These are phyloP conservation scores for Solanum pimpinellifolium DNA, from an alignment of 257 asterid genomes.

Conservation along the genomic window DNA sequence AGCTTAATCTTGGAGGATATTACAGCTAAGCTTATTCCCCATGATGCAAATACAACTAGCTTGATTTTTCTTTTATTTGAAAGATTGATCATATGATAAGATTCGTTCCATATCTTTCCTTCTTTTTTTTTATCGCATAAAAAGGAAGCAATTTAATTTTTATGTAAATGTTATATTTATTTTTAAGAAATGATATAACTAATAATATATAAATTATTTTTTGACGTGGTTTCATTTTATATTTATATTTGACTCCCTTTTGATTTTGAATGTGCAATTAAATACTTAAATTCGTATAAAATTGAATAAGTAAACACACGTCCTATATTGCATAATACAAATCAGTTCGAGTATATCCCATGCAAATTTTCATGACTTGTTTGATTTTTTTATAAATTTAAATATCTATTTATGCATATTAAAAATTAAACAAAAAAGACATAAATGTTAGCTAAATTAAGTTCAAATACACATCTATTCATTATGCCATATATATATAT, in stretches of 20 bases:
- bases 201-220: accelerated
- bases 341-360: not conserved
- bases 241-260: accelerated
- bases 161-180: not conserved
- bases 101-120: not conserved
- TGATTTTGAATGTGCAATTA: not conserved
- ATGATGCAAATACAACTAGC: not conserved
- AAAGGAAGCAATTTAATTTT: not conserved
- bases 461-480: not conserved
- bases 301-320: accelerated
- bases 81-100: not conserved
- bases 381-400: not conserved
- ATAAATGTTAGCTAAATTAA: accelerated
- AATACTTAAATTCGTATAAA: accelerated
- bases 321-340: not conserved
- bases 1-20: not conserved
- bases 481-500: not conserved
- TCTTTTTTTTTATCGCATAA: not conserved
- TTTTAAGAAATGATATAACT: too few relatives aligned
- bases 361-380: not conserved
- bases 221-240: accelerated
- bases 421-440: not conserved
- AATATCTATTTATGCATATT: not conserved
- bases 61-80: not conserved
- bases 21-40: not conserved